Evolutionary conservation across 2,329 filamentous ascomycete species (phyloP), one percentile per base, ranked within the genome.

Genomic region (Calonectria leucothoes): DNA sequence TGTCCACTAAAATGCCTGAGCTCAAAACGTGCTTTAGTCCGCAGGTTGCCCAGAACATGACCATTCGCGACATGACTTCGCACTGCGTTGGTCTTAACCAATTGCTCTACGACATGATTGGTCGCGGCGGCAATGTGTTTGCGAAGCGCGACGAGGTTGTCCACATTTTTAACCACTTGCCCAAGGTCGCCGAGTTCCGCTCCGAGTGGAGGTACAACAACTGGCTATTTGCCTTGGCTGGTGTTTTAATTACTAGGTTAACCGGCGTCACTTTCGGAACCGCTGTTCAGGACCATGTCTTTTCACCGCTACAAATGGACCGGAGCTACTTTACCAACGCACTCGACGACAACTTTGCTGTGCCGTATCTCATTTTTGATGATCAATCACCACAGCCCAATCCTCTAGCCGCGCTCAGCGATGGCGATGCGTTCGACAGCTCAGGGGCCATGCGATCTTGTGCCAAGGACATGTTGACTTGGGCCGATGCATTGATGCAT

Each of bases 121-220:
- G 63, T 0, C 45, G 27, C n/a, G 20, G 51, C 6, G 69, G 69
- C 2, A 23, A 33, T 3, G 64, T 71, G 5, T 67, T 67, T 29
- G 42, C 55, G 1, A 23, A 11, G 12, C 33, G 45, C n/a, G 33
- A 63, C 7, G 63, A 71, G 15, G 27, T 71, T 15, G 15, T 61
- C 11, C 63, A 35, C 4, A 63, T 71, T 25, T 51, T 67, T 42
- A 71, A 71, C 33, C 23, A 63, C 12, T 7, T 71, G 23, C 69
- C 69, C 5, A 42, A 35, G 7, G 63, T 45, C 7, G 63, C 69
- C 20, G 42, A 63, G 5, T 71, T 71, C 42, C 48, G 42, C n/a
- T 27, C 63, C 1, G 64, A 71, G n/a, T 71, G 69, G 63, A 31
- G 23, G 37, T 71, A 71, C 45, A 67, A 63, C 42, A 71, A 67